These are phyloP conservation scores for Solanum hybrid DNA, from an alignment of 305 asterid genomes.

Conservation along the genomic window DNA sequence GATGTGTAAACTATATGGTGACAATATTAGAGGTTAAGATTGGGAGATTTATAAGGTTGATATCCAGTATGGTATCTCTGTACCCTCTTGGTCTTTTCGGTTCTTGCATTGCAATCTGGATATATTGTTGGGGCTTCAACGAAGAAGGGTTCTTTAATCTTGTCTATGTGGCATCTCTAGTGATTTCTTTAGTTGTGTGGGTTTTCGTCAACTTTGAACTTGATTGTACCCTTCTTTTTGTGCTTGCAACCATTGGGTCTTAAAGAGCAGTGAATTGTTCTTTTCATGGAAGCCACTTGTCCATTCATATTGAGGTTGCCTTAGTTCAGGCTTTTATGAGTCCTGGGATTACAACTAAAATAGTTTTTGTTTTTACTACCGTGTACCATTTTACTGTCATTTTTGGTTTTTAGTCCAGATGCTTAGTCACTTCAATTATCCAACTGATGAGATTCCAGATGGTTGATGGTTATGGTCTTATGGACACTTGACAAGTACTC, in stretches of 20 bases:
- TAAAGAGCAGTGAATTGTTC: neutral
- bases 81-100: neutral
- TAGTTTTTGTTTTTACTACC: neutral
- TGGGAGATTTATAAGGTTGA: neutral
- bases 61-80: neutral
- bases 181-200: neutral
- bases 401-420: neutral
- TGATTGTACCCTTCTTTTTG: neutral
- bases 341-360: neutral
- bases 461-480: neutral
- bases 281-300: neutral
- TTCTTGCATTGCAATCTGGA: neutral
- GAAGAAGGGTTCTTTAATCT: neutral
- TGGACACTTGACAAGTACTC: neutral
- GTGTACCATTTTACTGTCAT: neutral
- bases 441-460: neutral
- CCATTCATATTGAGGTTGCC: neutral
- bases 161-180: neutral
- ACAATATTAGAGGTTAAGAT: neutral
- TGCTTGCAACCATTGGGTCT: neutral
- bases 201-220: neutral
- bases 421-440: neutral
- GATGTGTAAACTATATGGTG: neutral
- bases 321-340: neutral
- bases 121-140: no score